These are phyloP conservation scores for Nicotiana tomentosiformis DNA, from an alignment of 257 asterid species.

Conservation along the genomic window DNA sequence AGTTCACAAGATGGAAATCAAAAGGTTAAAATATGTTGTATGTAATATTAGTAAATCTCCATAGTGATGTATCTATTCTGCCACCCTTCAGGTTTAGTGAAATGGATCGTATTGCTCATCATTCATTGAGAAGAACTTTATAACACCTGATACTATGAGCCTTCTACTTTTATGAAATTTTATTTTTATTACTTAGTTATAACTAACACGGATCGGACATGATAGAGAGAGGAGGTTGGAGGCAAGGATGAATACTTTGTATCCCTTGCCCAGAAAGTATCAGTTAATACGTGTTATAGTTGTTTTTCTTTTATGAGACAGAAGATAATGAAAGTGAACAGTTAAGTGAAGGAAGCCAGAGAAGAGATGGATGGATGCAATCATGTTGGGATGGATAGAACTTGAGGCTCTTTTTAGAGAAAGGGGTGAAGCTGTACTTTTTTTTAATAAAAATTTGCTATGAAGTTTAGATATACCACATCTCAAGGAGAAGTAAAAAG, in stretches of 20 bases:
- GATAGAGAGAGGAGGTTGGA: not conserved
- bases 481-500: not conserved
- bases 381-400: not conserved
- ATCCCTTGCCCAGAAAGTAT: not conserved
- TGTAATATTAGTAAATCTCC: not conserved
- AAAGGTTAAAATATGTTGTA: not conserved
- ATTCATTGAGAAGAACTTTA: not conserved
- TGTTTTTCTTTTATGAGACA: not conserved
- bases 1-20: constrained; percentile 2
- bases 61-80: constrained; percentile 6
- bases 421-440: too few species aligned
- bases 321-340: not conserved
- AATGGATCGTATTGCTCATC: not conserved
- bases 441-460: too few species aligned
- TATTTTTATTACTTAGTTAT: not conserved
- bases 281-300: not conserved
- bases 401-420: too few species aligned
- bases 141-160: not conserved
- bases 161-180: not conserved
- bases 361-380: not conserved
- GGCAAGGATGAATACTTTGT: not conserved
- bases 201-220: not conserved
- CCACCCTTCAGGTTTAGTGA: not conserved
- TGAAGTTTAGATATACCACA: too few species aligned
- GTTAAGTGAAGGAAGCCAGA: not conserved